Conservation (phyloP, 345 rosid genomes). For the Trapa bicornis region DNA sequence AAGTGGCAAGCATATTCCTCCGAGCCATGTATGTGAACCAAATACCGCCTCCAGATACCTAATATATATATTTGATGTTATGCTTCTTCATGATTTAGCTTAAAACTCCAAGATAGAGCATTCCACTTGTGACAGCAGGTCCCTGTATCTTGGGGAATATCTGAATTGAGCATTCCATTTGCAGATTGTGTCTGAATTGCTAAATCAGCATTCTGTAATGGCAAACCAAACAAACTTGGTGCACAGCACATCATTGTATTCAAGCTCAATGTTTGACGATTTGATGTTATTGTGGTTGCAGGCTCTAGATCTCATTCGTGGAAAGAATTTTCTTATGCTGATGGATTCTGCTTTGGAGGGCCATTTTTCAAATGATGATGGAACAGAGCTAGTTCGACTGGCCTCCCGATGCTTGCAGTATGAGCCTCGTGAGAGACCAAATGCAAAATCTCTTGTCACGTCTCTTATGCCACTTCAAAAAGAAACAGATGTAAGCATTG, state of each 20-base stretch:
- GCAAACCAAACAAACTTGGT: not conserved
- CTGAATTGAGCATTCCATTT: not conserved
- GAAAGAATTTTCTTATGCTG: conserved; percentile 80
- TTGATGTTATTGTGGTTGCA: conserved; percentile 19
- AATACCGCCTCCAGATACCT: not conserved
- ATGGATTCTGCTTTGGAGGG: conserved; percentile 98
- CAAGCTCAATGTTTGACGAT: not conserved
- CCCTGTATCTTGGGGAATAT: not conserved
- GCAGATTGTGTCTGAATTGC: not conserved
- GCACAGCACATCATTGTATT: not conserved
- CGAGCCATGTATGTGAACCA: conserved; percentile 61
- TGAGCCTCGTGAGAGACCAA: conserved; percentile 96
- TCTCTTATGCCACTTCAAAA: conserved; percentile 73
- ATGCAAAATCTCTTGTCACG: conserved; percentile 65
- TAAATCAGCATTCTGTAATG: not conserved
- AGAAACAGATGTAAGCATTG: conserved; percentile 51
- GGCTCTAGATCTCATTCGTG: conserved; percentile 93
- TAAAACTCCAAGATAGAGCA: not conserved
- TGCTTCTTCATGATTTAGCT: not conserved
- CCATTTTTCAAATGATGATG: conserved; percentile 88
- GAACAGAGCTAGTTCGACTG: conserved; percentile 70
- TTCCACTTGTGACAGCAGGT: not conserved
- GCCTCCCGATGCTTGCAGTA: conserved; percentile 84
- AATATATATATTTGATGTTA: not conserved
- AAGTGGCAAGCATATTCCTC: conserved; percentile 97